phyloP scores from a whole-genome alignment of 1,139 yeast genomes.

The Arxiozyma bovina region DNA sequence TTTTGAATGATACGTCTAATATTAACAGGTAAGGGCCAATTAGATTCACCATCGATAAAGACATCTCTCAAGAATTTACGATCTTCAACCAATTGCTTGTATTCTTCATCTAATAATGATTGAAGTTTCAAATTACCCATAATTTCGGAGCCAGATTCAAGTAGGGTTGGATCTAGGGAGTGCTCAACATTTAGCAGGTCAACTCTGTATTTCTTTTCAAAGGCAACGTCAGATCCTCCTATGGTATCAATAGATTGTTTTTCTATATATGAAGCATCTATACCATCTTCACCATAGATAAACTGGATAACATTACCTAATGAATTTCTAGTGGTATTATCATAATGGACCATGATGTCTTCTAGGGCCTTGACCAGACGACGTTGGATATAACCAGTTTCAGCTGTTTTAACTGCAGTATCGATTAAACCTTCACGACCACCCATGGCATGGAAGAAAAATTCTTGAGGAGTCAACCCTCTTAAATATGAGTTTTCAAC shows the following conservation, averaged over 20 bases:
- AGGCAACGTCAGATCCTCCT: constrained; percentile 80
- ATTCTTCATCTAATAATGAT: constrained; percentile 74
- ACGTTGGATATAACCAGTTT: constrained; percentile 98
- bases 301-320: constrained; percentile 94
- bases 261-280: constrained; percentile 97
- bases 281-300: constrained; percentile 97
- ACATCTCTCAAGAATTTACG: constrained; percentile 74
- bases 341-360: constrained; percentile 98
- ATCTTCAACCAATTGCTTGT: constrained; percentile 63
- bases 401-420: constrained; percentile 98
- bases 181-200: constrained; percentile 69
- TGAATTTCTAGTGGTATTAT: constrained; percentile 96
- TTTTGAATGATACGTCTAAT: constrained; percentile 94
- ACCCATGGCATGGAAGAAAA: constrained; percentile 99
- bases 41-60: constrained; percentile 87
- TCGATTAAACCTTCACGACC: constrained; percentile 99
- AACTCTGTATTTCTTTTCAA: constrained; percentile 76
- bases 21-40: constrained; percentile 97
- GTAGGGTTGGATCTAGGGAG: constrained; percentile 57
- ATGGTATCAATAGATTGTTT: constrained; percentile 94
- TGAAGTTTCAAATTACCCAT: constrained; percentile 85
- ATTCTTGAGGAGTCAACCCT: constrained; percentile 98
- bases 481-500: constrained; percentile 95
- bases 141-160: constrained; percentile 87
- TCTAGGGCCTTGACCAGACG: constrained; percentile 97